Conservation (phyloP, 257 asterid genomes). For the Lantana camara region DNA sequence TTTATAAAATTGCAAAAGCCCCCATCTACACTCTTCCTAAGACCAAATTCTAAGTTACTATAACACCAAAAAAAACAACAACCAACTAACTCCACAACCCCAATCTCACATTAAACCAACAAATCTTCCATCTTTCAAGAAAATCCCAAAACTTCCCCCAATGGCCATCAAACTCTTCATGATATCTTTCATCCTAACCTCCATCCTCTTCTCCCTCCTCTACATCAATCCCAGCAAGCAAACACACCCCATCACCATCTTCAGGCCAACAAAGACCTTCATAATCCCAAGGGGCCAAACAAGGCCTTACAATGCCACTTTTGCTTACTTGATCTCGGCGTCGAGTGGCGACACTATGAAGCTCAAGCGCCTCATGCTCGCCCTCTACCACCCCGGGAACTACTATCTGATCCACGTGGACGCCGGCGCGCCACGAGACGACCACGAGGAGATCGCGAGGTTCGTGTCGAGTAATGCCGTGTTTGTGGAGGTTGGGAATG, state of each 20-base stretch:
- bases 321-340: conserved; percentile 89
- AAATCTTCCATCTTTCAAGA: background rate
- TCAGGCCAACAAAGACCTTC: conserved; percentile 44
- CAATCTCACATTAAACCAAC: background rate
- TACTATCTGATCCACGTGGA: conserved; percentile 74
- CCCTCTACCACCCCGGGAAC: conserved; percentile 84
- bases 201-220: conserved; percentile 50
- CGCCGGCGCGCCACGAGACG: conserved; percentile 59
- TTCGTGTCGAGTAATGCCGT: conserved; percentile 55
- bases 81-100: conserved; percentile 26
- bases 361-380: conserved; percentile 69
- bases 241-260: conserved; percentile 50
- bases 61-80: conserved; percentile 11
- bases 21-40: conserved; percentile 52
- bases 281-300: conserved; percentile 43
- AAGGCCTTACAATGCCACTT: conserved; percentile 62
- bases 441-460: conserved; percentile 66
- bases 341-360: conserved; percentile 72
- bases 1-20: background rate
- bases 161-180: conserved; percentile 60
- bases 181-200: conserved; percentile 53
- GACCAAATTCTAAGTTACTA: background rate
- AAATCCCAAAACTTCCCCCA: conserved; percentile 7
- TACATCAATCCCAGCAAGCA: conserved; percentile 49
- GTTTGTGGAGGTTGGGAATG: conserved; percentile 67